Evolutionary conservation across 345 rosid species (phyloP).

Genomic region (Erodium maritimum): DNA sequence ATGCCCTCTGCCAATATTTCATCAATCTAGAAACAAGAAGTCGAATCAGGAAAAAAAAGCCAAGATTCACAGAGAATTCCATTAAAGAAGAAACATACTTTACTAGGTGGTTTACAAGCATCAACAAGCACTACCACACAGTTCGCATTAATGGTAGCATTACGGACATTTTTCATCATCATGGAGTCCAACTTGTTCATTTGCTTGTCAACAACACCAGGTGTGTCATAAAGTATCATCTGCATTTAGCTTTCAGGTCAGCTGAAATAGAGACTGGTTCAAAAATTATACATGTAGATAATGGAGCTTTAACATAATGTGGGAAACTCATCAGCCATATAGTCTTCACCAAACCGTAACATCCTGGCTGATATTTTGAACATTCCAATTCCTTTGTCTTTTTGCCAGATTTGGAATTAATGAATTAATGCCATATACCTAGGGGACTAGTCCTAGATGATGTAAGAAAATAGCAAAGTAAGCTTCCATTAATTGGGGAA

Average conservation of each 20-base stretch:
- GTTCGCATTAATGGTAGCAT: conserved; percentile 79
- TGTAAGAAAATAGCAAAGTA: too few species aligned
- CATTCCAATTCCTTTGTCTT: neutral
- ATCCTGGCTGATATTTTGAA: neutral
- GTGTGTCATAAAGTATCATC: conserved; percentile 91
- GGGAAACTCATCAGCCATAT: neutral
- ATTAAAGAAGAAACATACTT: conserved; percentile 33
- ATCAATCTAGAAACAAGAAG: conserved; percentile 47
- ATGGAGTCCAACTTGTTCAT: conserved; percentile 93
- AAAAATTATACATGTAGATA: neutral
- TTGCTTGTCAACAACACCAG: conserved; percentile 88
- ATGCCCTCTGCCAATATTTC: conserved; percentile 71
- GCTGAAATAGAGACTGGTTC: neutral
- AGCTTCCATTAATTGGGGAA: too few species aligned
- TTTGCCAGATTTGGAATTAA: too few species aligned
- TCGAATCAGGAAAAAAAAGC: conserved; percentile 1
- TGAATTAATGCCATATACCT: too few species aligned
- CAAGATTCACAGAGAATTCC: conserved; percentile 1
- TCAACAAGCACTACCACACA: conserved; percentile 79
- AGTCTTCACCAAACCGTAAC: neutral
- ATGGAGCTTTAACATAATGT: neutral
- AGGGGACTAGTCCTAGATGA: neutral
- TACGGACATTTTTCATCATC: conserved; percentile 97
- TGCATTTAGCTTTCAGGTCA: conserved; percentile 19
- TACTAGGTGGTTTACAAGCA: conserved; percentile 68